Conservation (phyloP, 305 asterid species). For the Ajuga reptans region DNA sequence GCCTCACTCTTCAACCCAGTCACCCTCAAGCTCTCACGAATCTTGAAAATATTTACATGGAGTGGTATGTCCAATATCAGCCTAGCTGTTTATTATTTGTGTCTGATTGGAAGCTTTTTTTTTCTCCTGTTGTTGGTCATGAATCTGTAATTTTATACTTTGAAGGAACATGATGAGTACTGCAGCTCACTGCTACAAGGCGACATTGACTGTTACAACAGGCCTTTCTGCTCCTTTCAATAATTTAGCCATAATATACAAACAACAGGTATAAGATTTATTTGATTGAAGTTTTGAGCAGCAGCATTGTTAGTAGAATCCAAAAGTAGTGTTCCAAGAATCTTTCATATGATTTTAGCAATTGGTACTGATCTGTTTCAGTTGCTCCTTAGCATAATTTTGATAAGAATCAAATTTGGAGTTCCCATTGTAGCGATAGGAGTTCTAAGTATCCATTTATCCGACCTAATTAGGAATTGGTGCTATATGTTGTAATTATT, state of each 20-base stretch:
- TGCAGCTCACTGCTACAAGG: constrained; percentile 93
- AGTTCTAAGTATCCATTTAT: too few species aligned
- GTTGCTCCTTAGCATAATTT: background rate
- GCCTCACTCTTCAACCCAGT: constrained; percentile 82
- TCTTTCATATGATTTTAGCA: background rate
- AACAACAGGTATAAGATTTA: constrained; percentile 62
- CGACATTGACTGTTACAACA: constrained; percentile 76
- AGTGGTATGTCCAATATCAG: constrained; percentile 52
- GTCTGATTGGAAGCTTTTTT: background rate
- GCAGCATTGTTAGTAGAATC: constrained; percentile 4
- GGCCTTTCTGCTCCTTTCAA: constrained; percentile 97
- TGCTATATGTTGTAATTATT: too few species aligned
- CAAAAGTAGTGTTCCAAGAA: background rate
- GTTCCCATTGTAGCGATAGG: too few species aligned
- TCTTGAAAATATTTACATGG: constrained; percentile 96
- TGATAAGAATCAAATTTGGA: too few species aligned
- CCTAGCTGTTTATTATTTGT: constrained; percentile 1
- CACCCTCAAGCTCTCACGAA: constrained; percentile 98
- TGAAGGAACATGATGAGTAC: constrained; percentile 89
- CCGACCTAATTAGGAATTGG: too few species aligned
- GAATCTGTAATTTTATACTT: constrained; percentile 12
- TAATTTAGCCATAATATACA: constrained; percentile 86
- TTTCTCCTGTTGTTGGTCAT: background rate
- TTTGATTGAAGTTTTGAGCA: background rate
- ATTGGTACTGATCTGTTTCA: constrained; percentile 15